Conservation (phyloP, 352 stramenopile species). For the Poterioochromonas sp. region DNA sequence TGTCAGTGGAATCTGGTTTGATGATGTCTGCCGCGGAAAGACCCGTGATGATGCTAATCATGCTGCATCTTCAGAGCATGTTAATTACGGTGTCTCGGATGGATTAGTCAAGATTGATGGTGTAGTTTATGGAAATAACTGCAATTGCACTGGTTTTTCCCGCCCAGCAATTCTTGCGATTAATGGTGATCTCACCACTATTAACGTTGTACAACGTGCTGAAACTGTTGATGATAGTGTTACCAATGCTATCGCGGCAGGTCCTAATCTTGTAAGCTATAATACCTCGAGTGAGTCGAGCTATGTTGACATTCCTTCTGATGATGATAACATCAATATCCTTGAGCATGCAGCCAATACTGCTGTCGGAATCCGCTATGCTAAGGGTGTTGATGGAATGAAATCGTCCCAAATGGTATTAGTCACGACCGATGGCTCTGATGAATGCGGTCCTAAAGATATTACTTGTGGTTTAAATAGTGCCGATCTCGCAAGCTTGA, state of each 20-base stretch:
- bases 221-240: slow-evolving; percentile 5
- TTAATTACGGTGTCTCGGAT: neutral
- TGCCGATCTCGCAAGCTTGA: neutral
- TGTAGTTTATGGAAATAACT: neutral
- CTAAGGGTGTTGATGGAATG: neutral
- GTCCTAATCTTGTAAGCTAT: slow-evolving; percentile 6
- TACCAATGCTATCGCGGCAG: neutral
- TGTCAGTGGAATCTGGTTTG: neutral
- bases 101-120: slow-evolving; percentile 8
- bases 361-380: neutral
- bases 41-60: neutral
- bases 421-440: slow-evolving; percentile 12
- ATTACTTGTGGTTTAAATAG: slow-evolving; percentile 8
- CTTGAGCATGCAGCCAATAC: slow-evolving; percentile 12
- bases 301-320: slow-evolving; percentile 1
- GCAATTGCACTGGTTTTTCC: neutral
- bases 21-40: slow-evolving; percentile 20
- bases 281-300: neutral
- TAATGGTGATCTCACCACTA: neutral
- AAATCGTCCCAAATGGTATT: neutral
- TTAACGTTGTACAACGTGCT: neutral
- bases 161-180: neutral
- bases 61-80: neutral
- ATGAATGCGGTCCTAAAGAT: slow-evolving; percentile 12
- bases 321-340: slow-evolving; percentile 26